These are phyloP conservation scores for Chrysanthemum makinoi DNA, from an alignment of 129 eudicot genomes.

Conservation along the genomic window DNA sequence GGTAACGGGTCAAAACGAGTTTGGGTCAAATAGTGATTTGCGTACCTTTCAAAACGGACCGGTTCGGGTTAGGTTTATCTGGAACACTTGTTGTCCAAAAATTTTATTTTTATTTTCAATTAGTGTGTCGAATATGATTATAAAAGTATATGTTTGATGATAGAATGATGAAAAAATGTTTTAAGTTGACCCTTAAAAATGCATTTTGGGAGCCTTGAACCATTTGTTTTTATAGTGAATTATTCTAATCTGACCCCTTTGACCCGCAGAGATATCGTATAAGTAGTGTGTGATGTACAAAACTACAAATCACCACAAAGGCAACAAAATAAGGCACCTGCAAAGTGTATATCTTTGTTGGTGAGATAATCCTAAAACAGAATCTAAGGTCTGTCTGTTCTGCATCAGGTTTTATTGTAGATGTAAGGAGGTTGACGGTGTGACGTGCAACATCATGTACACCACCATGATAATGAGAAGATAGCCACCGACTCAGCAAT, in stretches of 20 bases:
- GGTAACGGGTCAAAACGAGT: not conserved
- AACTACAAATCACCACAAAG: not conserved
- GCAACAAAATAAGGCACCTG: slow-evolving; percentile 43
- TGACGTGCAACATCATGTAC: slow-evolving; percentile 88
- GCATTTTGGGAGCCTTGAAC: not conserved
- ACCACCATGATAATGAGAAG: slow-evolving; percentile 90
- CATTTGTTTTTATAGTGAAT: not conserved
- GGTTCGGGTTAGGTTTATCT: not conserved
- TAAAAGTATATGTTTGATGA: not conserved
- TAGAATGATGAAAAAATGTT: too few species aligned
- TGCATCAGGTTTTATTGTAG: slow-evolving; percentile 86
- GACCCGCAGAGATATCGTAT: not conserved
- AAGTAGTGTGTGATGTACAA: too few species aligned
- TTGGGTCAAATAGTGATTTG: not conserved
- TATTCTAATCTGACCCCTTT: not conserved
- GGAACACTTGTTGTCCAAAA: not conserved
- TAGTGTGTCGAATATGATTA: not conserved
- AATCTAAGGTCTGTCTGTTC: slow-evolving; percentile 90
- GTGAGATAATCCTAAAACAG: slow-evolving; percentile 95
- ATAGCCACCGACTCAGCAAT: slow-evolving; percentile 81
- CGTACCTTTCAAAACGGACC: too few species aligned
- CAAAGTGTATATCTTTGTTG: slow-evolving; percentile 81
- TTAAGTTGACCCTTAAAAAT: too few species aligned
- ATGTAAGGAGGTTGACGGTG: slow-evolving; percentile 86
- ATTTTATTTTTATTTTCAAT: not conserved